Percentiles rank a stretch among this genome's conserved stretches.
These are phyloP conservation scores for Talaromyces trachyspermus DNA, from an alignment of 495 filamentous ascomycete species.

Conservation along the genomic window DNA sequence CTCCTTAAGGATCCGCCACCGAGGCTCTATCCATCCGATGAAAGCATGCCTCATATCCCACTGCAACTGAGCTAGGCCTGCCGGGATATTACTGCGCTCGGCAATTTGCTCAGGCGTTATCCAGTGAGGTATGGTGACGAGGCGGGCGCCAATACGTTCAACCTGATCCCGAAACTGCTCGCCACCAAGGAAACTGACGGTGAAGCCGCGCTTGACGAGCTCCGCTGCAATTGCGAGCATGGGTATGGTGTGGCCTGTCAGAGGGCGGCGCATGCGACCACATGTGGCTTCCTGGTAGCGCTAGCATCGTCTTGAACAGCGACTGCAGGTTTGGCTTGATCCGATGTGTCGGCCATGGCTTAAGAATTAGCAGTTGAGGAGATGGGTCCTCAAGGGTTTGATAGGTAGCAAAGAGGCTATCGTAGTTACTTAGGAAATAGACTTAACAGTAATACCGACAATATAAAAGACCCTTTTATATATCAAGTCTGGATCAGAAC, in stretches of 20 bases:
- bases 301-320: too few relatives aligned
- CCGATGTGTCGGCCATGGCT: too few relatives aligned
- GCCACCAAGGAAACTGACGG: neutral
- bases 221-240: neutral
- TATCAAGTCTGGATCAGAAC: too few relatives aligned
- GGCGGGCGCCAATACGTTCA: neutral
- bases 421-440: too few relatives aligned
- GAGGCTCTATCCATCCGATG: neutral
- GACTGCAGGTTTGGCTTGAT: too few relatives aligned
- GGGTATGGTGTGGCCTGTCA: neutral
- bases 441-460: too few relatives aligned
- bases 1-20: neutral
- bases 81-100: neutral
- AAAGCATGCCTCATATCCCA: neutral
- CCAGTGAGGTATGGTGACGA: neutral
- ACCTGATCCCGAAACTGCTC: neutral
- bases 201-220: neutral
- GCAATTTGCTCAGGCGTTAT: neutral
- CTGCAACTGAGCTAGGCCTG: neutral
- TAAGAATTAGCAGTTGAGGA: too few relatives aligned
- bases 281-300: too few relatives aligned
- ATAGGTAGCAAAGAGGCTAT: too few relatives aligned
- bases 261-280: too few relatives aligned
- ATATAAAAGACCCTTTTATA: too few relatives aligned
- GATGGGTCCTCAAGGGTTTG: too few relatives aligned